These are phyloP conservation scores for Citrullus mucosospermus DNA, from an alignment of 306 rosid species.

Conservation along the genomic window DNA sequence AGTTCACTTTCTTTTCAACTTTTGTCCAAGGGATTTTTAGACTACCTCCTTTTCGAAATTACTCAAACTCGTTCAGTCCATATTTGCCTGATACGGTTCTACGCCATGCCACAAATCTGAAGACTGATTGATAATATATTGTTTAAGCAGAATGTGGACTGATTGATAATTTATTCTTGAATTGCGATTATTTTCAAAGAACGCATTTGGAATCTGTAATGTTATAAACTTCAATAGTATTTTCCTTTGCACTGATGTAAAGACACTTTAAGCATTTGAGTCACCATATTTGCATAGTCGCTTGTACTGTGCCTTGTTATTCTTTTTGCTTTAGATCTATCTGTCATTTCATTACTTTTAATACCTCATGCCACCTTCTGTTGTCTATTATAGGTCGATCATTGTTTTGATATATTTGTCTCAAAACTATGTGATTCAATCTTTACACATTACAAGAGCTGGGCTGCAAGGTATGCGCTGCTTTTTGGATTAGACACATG, in stretches of 20 bases:
- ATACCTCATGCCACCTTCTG: background rate
- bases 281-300: background rate
- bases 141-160: background rate
- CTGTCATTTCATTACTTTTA: background rate
- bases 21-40: background rate
- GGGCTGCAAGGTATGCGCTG: constrained; percentile 80
- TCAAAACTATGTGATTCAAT: constrained; percentile 66
- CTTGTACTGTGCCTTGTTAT: background rate
- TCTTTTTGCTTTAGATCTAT: background rate
- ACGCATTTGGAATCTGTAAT: background rate
- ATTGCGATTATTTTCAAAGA: background rate
- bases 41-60: background rate
- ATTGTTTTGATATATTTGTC: constrained; percentile 87
- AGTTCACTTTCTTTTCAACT: background rate
- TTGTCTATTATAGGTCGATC: constrained; percentile 52
- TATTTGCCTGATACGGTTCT: background rate
- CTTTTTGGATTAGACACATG: constrained; percentile 16
- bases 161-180: background rate
- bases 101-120: background rate
- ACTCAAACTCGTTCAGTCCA: background rate
- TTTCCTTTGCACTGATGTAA: background rate
- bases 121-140: background rate
- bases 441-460: constrained; percentile 82
- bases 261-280: background rate
- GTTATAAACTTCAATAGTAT: background rate